Evolutionary conservation across 257 asterid genomes (phyloP), one percentile per base, ranked within the genome.

Genomic region (Solanum virginianum): DNA sequence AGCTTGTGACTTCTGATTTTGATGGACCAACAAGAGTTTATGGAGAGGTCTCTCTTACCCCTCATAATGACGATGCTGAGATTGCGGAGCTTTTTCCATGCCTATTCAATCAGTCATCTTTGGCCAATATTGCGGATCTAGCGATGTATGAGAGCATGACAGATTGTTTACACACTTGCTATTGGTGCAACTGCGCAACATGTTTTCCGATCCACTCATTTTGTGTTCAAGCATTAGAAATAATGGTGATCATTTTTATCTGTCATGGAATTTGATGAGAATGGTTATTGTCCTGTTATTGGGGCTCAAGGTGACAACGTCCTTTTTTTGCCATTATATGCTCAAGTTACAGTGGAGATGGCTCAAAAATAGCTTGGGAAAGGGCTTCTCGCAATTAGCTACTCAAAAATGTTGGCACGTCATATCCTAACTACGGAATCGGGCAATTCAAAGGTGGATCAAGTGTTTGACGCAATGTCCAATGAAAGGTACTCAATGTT

Each of bases 241-340:
- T 57, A 18, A 32, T 57, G 97, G 85, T 86, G 95, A 94, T 90
- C 53, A 90, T 66, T 92, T 93, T 92, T 93, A 51, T 51, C 55
- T 51, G 6, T 6, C 12, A 85, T 90, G 29, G 91, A 93, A 66
- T 94, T 94, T 87, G 94, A 93, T 62, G 88, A 81, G 85, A 90
- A 69, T 83, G 95, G 95, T 47, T 85, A 88, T 87, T 89, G 91
- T 89, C 84, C 92, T 55, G 96, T 93, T 32, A 90, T 91, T 39
- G 97, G 97, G 81, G 98, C 90, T 83, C 91, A 92, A 55, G 98
- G 97, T 62, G 95, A 95, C 10, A 92, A 95, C 74, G 86, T 94
- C 66, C 93, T 93, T 69, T 94, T 55, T 93, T 93, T 41, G 88
- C 26, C 63, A 57, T 20, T 57, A 8, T 2, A 26, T n/a, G 29